Base-by-base conservation (phyloP, 176 grass and related monocot species). In the Urochloa ruziziensis region DNA sequence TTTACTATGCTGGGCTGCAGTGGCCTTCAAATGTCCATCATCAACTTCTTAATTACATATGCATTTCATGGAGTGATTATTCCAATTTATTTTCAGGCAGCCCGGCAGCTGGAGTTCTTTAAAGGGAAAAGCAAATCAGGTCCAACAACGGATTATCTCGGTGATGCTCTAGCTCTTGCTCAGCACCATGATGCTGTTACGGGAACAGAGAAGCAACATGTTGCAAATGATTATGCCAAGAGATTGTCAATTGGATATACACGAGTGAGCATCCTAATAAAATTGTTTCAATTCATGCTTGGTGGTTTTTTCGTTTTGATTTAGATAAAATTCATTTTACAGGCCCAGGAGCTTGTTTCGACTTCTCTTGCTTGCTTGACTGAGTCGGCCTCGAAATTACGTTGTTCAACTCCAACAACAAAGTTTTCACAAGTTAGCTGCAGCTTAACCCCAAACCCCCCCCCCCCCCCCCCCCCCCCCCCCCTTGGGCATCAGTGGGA, bases 191-290 rank as follows among this genome's bases (percentile, higher is more conserved):
- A 98, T 86, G 95, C 92, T 65, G 95, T 98, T 70, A 95, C 79
- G 84, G 95, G 95, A 90, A 98, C 95, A 85, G 95, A 98, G 79
- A 98, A 98, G 68, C 95, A 98, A 80, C 95, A 98, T 60, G 95
- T 98, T 25, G 92, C 95, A 78, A 82, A 98, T 89, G 95, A 98
- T 86, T 98, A 98, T 95, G 92, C 95, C 44, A 98, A 98, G 82
- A 86, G 95, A 86, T 85, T 98, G 47, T 91, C 90, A 25, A 98
- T 98, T 89, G 92, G 95, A 77, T 98, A 95, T 86, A 74, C 85
- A 58, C 74, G 88, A 90, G 95, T 98, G 44, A 85, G 75, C 33
- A 86, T 73, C 59, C 58, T 42, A 11, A 82, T 18, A 81, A 16
- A 48, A 70, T 30, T 79, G 37, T 27, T 82, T 23, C 16, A 80